Base-by-base conservation (phyloP, 192 early-diverging fungal genomes). In the Linnemannia elongata region DNA sequence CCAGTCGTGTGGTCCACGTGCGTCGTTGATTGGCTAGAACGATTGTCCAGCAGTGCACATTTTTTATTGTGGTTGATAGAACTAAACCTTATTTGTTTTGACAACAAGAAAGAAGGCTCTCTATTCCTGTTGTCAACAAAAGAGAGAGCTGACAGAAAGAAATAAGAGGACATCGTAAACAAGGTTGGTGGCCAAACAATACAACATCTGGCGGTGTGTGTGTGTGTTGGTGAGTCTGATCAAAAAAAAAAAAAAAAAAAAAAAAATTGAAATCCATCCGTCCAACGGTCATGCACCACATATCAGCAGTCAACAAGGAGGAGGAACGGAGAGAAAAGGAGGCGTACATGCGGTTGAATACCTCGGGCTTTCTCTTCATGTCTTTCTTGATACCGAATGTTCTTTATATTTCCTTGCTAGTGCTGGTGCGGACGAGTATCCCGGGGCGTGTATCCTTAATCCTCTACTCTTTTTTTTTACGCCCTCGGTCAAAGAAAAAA, bases 1-100 rank as follows among this genome's bases (percentile, higher is more conserved):
- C 72, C 79, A 73, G 41, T 74, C 60, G 71, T 80, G 42, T 7
- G 15, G 54, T 38, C 79, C 79, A 80, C 79, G 79, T 80, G 79
- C 79, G 57, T 42, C 72, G 70, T 44, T 74, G 79, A 80, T 80
- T 80, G 79, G 79, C 66, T 27, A 8, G 70, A 72, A 72, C 35
- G 35, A 42, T 41, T 42, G 41, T 72, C 70, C 22, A 72, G 70
- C 38, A 72, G 70, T 20, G 49, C 49, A 52, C n/a, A 22, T 20
- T 36, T 70, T 17, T 20, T 36, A 41, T 17, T 39, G 7, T 9
- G 20, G 10, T 15, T n/a, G 9, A 35, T 1, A 20, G 6, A 70
- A 17, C 13, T 24, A 42, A 71, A 72, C 36, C 38, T 39, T 72
- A 42, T 12, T 72, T 6, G 20, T 12, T 42, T 72, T 72, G 70